Base-by-base conservation (phyloP, 345 rosid species). In the Eucalyptus regnans region DNA sequence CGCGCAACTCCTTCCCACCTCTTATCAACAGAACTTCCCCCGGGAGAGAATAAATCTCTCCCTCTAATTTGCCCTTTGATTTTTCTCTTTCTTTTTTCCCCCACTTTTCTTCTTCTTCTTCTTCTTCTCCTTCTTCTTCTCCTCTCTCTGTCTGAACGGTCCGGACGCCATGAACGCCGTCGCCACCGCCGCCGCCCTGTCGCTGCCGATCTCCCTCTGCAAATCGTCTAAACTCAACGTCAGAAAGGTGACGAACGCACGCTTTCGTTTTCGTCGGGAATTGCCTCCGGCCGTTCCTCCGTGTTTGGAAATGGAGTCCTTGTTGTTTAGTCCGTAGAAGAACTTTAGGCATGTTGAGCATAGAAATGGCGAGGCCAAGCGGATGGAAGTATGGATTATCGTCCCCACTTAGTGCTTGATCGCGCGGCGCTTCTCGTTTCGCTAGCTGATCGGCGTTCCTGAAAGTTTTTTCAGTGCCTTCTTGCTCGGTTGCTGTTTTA, bases 91-190 rank as follows among this genome's bases (percentile, higher is more conserved):
- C 64, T 87, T 49, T 58, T 79, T 85, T 58, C 48, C 52, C 68
- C 27, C 48, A 49, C 81, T 8, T 10, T 4, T 27, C 9, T 18
- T 46, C 16, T 22, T 46, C 62, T 44, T 48, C 22, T 79, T 54
- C 27, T 17, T 3, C 7, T 12, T 1, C 29, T 83, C 14, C 27
- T 18, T 8, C n/a, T n/a, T 0, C 56, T 18, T 2, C 41, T n/a
- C 80, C 41, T 43, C 62, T 86, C 54, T 88, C 89, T 33, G 17
- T 54, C 87, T 76, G 60, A 10, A 68, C 86, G 51, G 48, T 84
- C 87, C 81, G 83, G 56, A 92, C 93, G 95, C 94, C 93, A 98
- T 98, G 99, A 95, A 91, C 94, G 91, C 97, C 90, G 93, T 96
- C 27, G 97, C 95, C 86, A 90, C 95, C 41, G 95, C 96, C 68